Evolutionary conservation across 129 eudicot genomes (phyloP).

Genomic region (Smallanthus sonchifolius): DNA sequence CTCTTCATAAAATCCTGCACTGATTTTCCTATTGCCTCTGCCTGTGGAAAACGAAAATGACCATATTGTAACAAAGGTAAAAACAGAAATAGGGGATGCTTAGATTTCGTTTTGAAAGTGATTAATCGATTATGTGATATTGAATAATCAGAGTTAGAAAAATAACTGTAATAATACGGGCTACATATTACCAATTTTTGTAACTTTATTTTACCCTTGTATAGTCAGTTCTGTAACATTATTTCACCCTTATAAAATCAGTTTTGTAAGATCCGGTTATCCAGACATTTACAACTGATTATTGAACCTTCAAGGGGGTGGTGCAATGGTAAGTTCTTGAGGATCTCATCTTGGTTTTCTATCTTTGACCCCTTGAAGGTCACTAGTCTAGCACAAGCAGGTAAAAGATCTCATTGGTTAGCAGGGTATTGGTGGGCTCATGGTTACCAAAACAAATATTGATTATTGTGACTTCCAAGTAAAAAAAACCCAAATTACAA

Average conservation of each 20-base stretch:
- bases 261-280: background rate
- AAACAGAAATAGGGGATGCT: background rate
- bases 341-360: too few relatives aligned
- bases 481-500: background rate
- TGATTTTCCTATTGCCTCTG: slow-evolving; percentile 61
- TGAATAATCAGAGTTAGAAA: background rate
- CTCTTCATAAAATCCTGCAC: slow-evolving; percentile 69
- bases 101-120: background rate
- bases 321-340: too few relatives aligned
- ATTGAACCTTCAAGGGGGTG: too few relatives aligned
- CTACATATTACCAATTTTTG: too few relatives aligned
- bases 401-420: too few relatives aligned
- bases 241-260: background rate
- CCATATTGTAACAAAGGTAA: background rate
- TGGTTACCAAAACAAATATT: too few relatives aligned
- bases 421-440: too few relatives aligned
- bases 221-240: background rate
- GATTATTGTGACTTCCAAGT: background rate
- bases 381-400: too few relatives aligned
- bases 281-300: background rate
- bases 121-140: background rate
- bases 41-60: slow-evolving; percentile 35
- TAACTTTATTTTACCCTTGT: too few relatives aligned
- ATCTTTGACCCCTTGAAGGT: too few relatives aligned
- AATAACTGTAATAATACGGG: background rate